Evolutionary conservation across 106 monocot genomes (phyloP).

Genomic region (Dendrobium chrysotoxum): DNA sequence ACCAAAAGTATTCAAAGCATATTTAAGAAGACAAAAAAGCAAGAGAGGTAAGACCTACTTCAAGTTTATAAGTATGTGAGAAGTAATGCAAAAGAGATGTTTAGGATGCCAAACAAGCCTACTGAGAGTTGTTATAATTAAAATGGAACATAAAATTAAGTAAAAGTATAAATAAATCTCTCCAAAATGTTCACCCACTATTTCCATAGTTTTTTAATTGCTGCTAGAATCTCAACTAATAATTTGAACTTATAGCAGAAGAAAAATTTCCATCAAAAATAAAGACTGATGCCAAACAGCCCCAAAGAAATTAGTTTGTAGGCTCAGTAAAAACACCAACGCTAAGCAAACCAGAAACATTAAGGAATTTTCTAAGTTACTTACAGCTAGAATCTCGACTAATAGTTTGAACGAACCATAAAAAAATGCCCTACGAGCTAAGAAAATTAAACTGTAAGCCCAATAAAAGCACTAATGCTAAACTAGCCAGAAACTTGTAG

Average conservation of each 20-base stretch:
- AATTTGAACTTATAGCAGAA: neutral
- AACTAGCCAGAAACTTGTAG: neutral
- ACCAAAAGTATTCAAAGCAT: slow-evolving; percentile 6
- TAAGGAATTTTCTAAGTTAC: too few relatives aligned
- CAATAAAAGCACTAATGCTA: neutral
- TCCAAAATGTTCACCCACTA: neutral
- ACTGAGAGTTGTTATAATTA: neutral
- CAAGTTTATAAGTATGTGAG: neutral
- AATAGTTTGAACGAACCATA: too few relatives aligned
- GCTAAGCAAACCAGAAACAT: too few relatives aligned
- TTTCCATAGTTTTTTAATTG: neutral
- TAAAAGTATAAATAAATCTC: neutral
- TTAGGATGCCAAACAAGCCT: neutral
- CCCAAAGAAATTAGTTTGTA: too few relatives aligned
- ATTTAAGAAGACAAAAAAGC: neutral
- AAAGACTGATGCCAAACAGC: too few relatives aligned
- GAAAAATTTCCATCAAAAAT: neutral
- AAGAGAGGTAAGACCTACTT: neutral
- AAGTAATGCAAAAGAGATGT: neutral
- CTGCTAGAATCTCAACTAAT: too few relatives aligned
- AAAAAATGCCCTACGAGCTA: too few relatives aligned
- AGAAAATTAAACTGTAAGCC: neutral
- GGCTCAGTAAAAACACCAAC: too few relatives aligned
- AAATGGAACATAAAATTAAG: neutral
- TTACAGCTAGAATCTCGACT: too few relatives aligned